phyloP scores from a whole-genome alignment of 441 rosid genomes.

The Pelargonium citronellum region DNA sequence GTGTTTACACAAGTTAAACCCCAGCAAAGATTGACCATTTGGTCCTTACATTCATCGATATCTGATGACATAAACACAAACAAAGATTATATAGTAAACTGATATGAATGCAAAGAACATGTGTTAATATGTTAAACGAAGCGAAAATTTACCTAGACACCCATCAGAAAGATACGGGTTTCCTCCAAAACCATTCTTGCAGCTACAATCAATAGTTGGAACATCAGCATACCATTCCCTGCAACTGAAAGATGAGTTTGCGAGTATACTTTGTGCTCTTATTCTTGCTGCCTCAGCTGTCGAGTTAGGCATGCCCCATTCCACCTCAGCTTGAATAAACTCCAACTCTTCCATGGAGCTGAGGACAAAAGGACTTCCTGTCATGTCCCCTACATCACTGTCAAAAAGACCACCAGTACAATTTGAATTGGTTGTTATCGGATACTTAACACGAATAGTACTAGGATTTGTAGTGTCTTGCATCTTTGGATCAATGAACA shows the following conservation, averaged over 20 bases:
- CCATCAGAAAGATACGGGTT: conserved; percentile 5
- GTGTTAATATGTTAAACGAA: neutral
- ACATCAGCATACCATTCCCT: conserved; percentile 10
- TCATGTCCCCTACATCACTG: conserved; percentile 6
- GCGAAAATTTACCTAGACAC: neutral
- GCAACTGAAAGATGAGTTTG: conserved; percentile 7
- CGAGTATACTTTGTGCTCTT: neutral
- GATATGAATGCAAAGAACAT: neutral
- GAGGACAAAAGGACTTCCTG: conserved; percentile 5
- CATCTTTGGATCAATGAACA: neutral
- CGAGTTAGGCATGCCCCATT: conserved; percentile 6
- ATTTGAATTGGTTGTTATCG: neutral
- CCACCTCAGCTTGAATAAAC: conserved; percentile 9
- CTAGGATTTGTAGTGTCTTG: neutral
- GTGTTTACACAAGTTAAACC: neutral
- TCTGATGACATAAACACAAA: neutral
- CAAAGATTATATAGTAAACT: neutral
- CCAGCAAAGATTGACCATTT: neutral
- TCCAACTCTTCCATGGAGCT: conserved; percentile 6
- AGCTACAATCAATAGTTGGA: conserved; percentile 4
- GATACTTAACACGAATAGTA: conserved; percentile 3
- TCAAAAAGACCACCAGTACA: conserved; percentile 1
- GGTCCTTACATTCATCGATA: neutral
- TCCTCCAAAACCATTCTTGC: conserved; percentile 1
- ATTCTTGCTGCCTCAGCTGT: neutral